phyloP scores from a whole-genome alignment of 2,329 filamentous ascomycete genomes.

The Niveomyces coronatus region DNA sequence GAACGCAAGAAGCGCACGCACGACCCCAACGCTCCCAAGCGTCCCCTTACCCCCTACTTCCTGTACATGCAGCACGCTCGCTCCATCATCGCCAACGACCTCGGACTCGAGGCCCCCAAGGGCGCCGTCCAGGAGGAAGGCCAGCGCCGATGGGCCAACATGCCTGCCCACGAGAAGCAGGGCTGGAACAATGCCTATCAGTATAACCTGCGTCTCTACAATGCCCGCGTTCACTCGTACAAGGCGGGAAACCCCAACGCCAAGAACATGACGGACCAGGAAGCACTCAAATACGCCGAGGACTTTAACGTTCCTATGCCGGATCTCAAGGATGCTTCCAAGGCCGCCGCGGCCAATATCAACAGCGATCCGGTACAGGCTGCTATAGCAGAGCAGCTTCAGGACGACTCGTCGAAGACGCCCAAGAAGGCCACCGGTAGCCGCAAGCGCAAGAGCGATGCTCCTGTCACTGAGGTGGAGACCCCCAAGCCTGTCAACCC shows the following conservation, averaged over 20 bases:
- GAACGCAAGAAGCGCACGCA: slow-evolving; percentile 80
- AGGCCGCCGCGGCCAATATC: slow-evolving; percentile 30
- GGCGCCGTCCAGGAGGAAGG: slow-evolving; percentile 83
- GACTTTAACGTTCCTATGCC: slow-evolving; percentile 45
- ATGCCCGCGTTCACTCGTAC: slow-evolving; percentile 55
- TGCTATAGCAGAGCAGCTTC: slow-evolving; percentile 49
- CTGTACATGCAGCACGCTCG: slow-evolving; percentile 86
- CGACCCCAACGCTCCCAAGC: slow-evolving; percentile 91
- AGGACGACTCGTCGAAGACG: slow-evolving; percentile 41
- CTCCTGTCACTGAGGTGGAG: slow-evolving; percentile 28
- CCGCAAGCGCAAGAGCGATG: slow-evolving; percentile 48
- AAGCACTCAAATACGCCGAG: slow-evolving; percentile 51
- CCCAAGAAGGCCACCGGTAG: slow-evolving; percentile 42
- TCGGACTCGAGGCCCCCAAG: slow-evolving; percentile 66
- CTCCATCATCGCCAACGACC: slow-evolving; percentile 67
- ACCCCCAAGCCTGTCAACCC: slow-evolving; percentile 31
- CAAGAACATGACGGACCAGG: slow-evolving; percentile 51
- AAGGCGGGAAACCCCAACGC: slow-evolving; percentile 48
- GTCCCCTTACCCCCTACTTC: slow-evolving; percentile 89
- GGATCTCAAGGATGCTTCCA: slow-evolving; percentile 32
- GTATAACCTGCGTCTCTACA: slow-evolving; percentile 57
- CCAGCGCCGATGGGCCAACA: slow-evolving; percentile 72
- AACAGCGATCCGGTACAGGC: too few species aligned
- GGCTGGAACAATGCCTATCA: slow-evolving; percentile 58
- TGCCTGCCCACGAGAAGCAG: slow-evolving; percentile 63